These are phyloP conservation scores for Phialophora expanda DNA, from an alignment of 2,329 filamentous ascomycete species.

Conservation along the genomic window DNA sequence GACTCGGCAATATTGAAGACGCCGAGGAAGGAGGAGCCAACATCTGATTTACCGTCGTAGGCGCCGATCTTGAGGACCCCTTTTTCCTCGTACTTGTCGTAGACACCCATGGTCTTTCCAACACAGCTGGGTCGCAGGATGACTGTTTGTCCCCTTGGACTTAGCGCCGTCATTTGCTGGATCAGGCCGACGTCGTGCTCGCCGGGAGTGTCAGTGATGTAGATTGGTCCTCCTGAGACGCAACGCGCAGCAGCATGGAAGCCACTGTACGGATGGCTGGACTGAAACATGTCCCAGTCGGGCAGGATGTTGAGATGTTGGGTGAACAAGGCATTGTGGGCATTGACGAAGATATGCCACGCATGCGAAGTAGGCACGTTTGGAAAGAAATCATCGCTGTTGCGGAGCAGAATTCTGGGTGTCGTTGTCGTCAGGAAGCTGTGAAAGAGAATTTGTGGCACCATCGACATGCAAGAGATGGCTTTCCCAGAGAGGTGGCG, in stretches of 20 bases:
- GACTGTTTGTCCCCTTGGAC: constrained; percentile 72
- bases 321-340: constrained; percentile 82
- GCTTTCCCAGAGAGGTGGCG: constrained; percentile 77
- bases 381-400: constrained; percentile 90
- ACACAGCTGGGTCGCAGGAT: constrained; percentile 78
- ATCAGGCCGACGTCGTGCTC: constrained; percentile 78
- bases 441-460: constrained; percentile 84
- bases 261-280: constrained; percentile 69
- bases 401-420: constrained; percentile 76
- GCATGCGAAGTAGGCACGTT: constrained; percentile 78
- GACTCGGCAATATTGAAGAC: constrained; percentile 79
- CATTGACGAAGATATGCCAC: constrained; percentile 96
- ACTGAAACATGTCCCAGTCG: constrained; percentile 81
- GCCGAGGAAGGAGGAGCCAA: constrained; percentile 77
- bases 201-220: constrained; percentile 89
- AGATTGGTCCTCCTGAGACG: constrained; percentile 88
- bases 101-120: constrained; percentile 74
- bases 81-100: constrained; percentile 75
- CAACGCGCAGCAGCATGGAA: constrained; percentile 92
- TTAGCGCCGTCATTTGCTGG: constrained; percentile 77
- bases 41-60: constrained; percentile 71
- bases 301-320: constrained; percentile 85
- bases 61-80: constrained; percentile 76
- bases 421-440: constrained; percentile 73
- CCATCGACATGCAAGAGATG: constrained; percentile 94